Evolutionary conservation across 2,329 filamentous ascomycete genomes (phyloP).

Genomic region (Beauveria caledonica): DNA sequence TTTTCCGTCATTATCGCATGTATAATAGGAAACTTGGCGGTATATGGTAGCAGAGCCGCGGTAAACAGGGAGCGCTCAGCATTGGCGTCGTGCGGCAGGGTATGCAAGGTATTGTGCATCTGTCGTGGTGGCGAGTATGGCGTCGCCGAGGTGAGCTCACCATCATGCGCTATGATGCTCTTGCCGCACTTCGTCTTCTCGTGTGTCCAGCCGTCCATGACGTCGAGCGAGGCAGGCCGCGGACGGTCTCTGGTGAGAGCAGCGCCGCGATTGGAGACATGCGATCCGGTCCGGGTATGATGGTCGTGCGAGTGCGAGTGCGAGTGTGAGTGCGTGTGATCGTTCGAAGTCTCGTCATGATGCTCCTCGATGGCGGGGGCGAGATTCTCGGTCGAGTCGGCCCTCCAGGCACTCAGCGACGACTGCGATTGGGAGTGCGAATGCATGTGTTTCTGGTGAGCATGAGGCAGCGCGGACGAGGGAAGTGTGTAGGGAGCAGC

Average conservation of each 20-base stretch:
- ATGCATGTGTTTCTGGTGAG: conserved; percentile 35
- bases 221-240: conserved; percentile 25
- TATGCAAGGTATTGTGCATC: conserved; percentile 13
- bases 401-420: conserved; percentile 31
- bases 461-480: conserved; percentile 40
- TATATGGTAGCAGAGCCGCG: conserved; percentile 59
- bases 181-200: conserved; percentile 33
- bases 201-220: conserved; percentile 32
- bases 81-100: conserved; percentile 28
- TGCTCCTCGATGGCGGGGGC: conserved; percentile 25
- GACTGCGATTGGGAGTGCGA: conserved; percentile 31
- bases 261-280: conserved; percentile 23
- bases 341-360: conserved; percentile 22
- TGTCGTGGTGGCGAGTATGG: conserved; percentile 21
- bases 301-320: conserved; percentile 18
- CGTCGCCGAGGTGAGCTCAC: conserved; percentile 20
- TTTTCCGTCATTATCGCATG: conserved; percentile 83
- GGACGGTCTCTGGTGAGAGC: conserved; percentile 23
- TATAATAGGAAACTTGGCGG: conserved; percentile 65
- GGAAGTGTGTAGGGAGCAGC: conserved; percentile 46
- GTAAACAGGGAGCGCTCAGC: conserved; percentile 61
- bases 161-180: conserved; percentile 27
- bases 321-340: conserved; percentile 16
- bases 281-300: conserved; percentile 23
- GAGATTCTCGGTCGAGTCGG: conserved; percentile 26